Conservation (phyloP, 1,284 basidiomycete genomes). For the Melanopsichium pennsylvanicum region DNA sequence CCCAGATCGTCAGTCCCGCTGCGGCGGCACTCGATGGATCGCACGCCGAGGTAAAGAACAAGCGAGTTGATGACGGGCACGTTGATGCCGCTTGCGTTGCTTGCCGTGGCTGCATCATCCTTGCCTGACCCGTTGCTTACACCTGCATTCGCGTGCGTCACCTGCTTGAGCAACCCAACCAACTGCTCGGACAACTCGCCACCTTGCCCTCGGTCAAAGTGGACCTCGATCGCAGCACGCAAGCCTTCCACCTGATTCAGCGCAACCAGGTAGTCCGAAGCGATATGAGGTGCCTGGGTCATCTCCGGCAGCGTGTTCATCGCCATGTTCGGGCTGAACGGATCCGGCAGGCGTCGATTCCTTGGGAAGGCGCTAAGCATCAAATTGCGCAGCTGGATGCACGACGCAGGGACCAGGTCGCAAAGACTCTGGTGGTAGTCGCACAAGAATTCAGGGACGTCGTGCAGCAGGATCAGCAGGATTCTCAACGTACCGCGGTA, state of each 20-base stretch:
- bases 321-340: slow-evolving; percentile 70
- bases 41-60: slow-evolving; percentile 92
- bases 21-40: slow-evolving; percentile 74
- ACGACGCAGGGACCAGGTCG: slow-evolving; percentile 88
- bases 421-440: slow-evolving; percentile 96
- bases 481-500: slow-evolving; percentile 92
- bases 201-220: slow-evolving; percentile 26
- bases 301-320: slow-evolving; percentile 79
- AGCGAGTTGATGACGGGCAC: slow-evolving; percentile 86
- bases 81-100: slow-evolving; percentile 73
- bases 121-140: slow-evolving; percentile 13
- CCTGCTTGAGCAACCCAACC: slow-evolving; percentile 17
- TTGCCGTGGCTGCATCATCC: slow-evolving; percentile 11
- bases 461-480: slow-evolving; percentile 92
- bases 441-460: slow-evolving; percentile 97
- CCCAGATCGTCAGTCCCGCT: slow-evolving; percentile 77
- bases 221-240: slow-evolving; percentile 29
- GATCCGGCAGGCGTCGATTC: slow-evolving; percentile 83
- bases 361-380: slow-evolving; percentile 94
- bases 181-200: slow-evolving; percentile 26
- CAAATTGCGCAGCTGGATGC: slow-evolving; percentile 95
- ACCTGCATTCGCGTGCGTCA: neutral
- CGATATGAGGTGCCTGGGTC: slow-evolving; percentile 85
- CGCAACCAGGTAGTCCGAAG: slow-evolving; percentile 85
- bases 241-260: slow-evolving; percentile 73